Evolutionary conservation across 371 early-diverging fungal genomes (phyloP), one percentile per base, ranked within the genome.

Genomic region (Dipsacomyces acuminosporus): DNA sequence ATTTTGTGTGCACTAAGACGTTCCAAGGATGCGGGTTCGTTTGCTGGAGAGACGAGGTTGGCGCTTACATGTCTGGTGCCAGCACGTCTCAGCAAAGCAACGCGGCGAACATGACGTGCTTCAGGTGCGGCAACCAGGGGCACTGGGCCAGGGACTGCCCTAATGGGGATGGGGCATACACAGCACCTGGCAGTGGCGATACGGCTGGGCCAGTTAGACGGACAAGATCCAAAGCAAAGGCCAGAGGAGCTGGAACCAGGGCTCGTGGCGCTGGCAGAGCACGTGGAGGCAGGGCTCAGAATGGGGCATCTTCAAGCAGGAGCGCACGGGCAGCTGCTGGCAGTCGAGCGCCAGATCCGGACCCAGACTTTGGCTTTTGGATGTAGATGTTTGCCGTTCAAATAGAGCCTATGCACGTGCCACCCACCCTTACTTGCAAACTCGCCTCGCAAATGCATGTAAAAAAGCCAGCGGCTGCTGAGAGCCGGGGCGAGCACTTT

Each of bases 31-130:
- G 86, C 43, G 51, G 66, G 0, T 87, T 79, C 58, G 83, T 87
- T 40, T 59, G 76, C 43, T 82, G 83, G 84, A 73, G 55, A 17
- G 82, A 81, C 44, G 82, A 76, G 2, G 69, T 30, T 3, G 56
- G 36, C 14, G 56, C 49, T 4, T 50, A 65, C n/a, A 51, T 49
- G 36, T 30, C 38, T 0, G 43, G 56, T n/a, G n/a, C n/a, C n/a
- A n/a, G n/a, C n/a, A n/a, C n/a, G n/a, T n/a, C n/a, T n/a, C n/a
- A n/a, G n/a, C n/a, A n/a, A n/a, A n/a, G n/a, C n/a, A n/a, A n/a
- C n/a, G n/a, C 30, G 30, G 30, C 30, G 30, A 11, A 30, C 30
- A 5, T 30, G 47, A 33, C 42, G 22, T 69, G 65, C 38, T 65
- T 34, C 42, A 59, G 46, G 18, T 65, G 65, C 24, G 45, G 41